Percentiles rank a stretch among this genome's conserved stretches.
These are phyloP conservation scores for Paracoccidioides lutzii DNA, from an alignment of 2,329 filamentous ascomycete genomes.

Conservation along the genomic window DNA sequence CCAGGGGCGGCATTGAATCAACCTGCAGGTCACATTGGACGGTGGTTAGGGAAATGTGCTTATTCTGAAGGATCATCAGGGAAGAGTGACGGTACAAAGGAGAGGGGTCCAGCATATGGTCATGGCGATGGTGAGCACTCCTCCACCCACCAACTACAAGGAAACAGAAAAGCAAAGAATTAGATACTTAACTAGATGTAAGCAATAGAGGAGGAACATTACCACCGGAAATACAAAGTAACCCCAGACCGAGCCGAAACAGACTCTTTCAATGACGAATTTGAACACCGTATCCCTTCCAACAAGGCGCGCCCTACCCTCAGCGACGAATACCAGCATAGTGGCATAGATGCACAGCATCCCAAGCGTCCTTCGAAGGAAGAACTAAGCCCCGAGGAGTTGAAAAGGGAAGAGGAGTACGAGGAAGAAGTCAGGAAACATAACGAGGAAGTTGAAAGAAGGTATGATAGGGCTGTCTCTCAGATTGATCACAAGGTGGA, in stretches of 20 bases:
- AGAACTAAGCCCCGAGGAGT: constrained; percentile 9
- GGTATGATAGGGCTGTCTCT: constrained; percentile 9
- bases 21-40: neutral
- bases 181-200: neutral
- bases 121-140: neutral
- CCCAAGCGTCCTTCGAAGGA: constrained; percentile 8
- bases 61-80: neutral
- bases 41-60: neutral
- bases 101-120: neutral
- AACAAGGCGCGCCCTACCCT: constrained; percentile 11
- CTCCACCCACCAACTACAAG: neutral
- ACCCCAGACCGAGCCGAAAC: constrained; percentile 7
- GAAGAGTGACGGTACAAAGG: neutral
- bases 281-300: constrained; percentile 10
- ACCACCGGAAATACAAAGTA: constrained; percentile 4
- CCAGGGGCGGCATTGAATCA: neutral
- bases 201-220: constrained; percentile 1
- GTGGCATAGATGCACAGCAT: constrained; percentile 9
- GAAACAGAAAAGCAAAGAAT: neutral
- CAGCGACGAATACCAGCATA: constrained; percentile 11
- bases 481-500: constrained; percentile 9
- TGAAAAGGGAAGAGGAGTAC: constrained; percentile 1
- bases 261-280: constrained; percentile 10
- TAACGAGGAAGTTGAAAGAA: constrained; percentile 11
- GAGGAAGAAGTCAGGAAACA: constrained; percentile 10